Evolutionary conservation across 129 eudicot genomes (phyloP), one percentile per base, ranked within the genome.

Genomic region (Escallonia herrerae): DNA sequence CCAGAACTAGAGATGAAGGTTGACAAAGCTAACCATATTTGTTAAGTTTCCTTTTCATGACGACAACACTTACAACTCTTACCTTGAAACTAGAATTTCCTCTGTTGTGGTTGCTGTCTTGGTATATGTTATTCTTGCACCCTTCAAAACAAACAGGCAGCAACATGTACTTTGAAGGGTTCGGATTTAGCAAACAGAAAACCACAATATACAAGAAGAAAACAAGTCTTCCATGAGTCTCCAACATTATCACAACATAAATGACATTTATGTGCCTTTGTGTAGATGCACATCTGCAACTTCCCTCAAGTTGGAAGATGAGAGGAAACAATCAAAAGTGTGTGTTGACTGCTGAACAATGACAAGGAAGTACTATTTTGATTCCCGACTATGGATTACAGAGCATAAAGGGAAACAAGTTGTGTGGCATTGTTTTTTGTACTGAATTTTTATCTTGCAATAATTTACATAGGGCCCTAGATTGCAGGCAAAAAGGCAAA

Each of bases 41-140:
- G 82, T 77, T 78, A 61, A 68, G 59, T 54, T 61, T 75, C 67
- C 63, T 71, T 61, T 68, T 48, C 65, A 50, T 81, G 87, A 87
- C 86, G 71, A 51, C 74, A 84, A 15, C 66, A 70, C 48, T 11
- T 65, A 85, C 93, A 56, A 85, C 90, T 74, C 84, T 58, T 69
- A 80, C 93, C 95, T 75, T 73, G 67, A 66, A 67, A 56, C 45
- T 42, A 53, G 65, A 80, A 80, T 76, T 64, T 72, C 69, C 71
- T 52, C 40, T 15, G 54, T 6, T 22, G 33, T 22, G 33, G 33
- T 22, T 22, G 33, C 33, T 22, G 33, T 22, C 33, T 22, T 22
- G 33, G 33, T 22, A 0, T 22, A 22, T 22, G 33, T 22, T 22
- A 22, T 1, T 22, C 33, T 22, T 22, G 33, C 33, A 22, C 33